Evolutionary conservation across 495 filamentous ascomycete species (phyloP), one percentile per base, ranked within the genome.

Genomic region (Penicillium samsonianum): DNA sequence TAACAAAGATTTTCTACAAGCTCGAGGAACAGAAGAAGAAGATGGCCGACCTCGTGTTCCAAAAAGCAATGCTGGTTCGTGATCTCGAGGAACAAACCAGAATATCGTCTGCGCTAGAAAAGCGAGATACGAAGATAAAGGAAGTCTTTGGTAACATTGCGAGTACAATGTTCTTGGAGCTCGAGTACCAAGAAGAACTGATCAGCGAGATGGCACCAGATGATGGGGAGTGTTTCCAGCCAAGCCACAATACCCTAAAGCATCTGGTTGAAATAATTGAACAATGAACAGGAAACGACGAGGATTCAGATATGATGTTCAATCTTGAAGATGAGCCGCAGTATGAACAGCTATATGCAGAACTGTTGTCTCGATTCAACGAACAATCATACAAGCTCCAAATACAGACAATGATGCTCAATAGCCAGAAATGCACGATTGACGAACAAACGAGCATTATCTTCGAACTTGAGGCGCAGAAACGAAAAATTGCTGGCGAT

Each of bases 131-230:
- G 6, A 49, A 49, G 10, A 25, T 37, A 31, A 37, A n/a, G 22
- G 17, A 37, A 37, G 19, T n/a, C 19, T 3, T 37, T 5, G 3
- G 14, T 23, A 16, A 37, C 19, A 22, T 8, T 35, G 19, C 47
- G 3, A 6, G 12, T 19, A 50, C n/a, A 7, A 52, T 52, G 22
- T 26, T 41, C 10, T 35, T 9, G 2, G 35, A 41, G n/a, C 22
- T 52, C 33, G 49, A 51, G 6, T 51, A 51, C 22, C 33, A 51
- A 14, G 33, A 51, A 51, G 14, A 51, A 17, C 16, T 51, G 16
- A 51, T 40, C 12, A 22, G 17, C 20, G 2, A 40, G 6, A 28
- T 28, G 14, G 11, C 26, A 38, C 9, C 49, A 12, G 17, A 37
- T 11, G 28, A 37, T 22, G 30, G 4, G 26, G 26, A 33, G 2